phyloP scores from a whole-genome alignment of 2,329 filamentous ascomycete genomes.

The Blumeria hordei region DNA sequence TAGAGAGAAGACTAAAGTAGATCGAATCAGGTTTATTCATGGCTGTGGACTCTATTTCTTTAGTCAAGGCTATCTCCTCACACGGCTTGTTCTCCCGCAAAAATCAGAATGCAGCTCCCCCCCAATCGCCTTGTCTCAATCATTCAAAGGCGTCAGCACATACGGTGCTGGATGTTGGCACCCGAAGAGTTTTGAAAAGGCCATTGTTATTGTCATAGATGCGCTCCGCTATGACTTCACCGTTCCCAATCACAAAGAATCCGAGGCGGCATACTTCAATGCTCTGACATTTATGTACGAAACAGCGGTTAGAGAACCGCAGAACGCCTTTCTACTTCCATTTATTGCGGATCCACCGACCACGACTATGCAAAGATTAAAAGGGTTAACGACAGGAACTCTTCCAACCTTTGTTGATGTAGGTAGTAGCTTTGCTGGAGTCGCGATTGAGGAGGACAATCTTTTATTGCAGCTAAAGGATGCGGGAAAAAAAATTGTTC shows the following conservation, averaged over 20 bases:
- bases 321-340: conserved; percentile 70
- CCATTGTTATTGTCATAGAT: conserved; percentile 75
- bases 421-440: conserved; percentile 87
- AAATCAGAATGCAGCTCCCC: conserved; percentile 45
- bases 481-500: conserved; percentile 56
- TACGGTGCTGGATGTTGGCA: conserved; percentile 74
- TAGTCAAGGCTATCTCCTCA: conserved; percentile 82
- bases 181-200: conserved; percentile 76
- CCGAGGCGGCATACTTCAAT: conserved; percentile 46
- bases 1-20: too few relatives aligned
- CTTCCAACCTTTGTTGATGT: conserved; percentile 84
- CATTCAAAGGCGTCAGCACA: conserved; percentile 13
- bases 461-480: conserved; percentile 37
- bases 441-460: conserved; percentile 85
- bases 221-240: conserved; percentile 94
- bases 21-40: conserved; percentile 29
- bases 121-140: conserved; percentile 28
- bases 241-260: conserved; percentile 37
- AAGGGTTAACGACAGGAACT: conserved; percentile 85
- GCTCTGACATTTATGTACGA: conserved; percentile 73
- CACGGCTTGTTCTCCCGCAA: conserved; percentile 55
- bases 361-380: conserved; percentile 72
- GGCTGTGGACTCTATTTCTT: conserved; percentile 70
- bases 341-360: conserved; percentile 97
- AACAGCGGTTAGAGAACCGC: conserved; percentile 45